Percentiles rank a stretch among this genome's conserved stretches.
Conservation (phyloP, 208 protist genomes). For the Acanthamoeba triangularis region DNA sequence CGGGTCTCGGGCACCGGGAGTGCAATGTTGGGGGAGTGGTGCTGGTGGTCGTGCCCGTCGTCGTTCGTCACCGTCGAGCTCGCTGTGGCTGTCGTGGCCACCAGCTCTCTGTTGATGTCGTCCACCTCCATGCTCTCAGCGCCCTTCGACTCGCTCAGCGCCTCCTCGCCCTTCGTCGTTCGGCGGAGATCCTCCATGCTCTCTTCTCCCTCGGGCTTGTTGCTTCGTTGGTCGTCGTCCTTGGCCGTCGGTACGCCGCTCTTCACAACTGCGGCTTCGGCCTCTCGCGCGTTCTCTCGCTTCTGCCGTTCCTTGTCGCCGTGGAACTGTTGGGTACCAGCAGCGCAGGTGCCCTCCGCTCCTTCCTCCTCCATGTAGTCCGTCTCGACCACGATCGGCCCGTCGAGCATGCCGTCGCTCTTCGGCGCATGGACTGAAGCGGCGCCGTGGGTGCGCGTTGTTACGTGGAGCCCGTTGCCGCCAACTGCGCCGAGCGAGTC, state of each 20-base stretch:
- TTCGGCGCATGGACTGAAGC: background rate
- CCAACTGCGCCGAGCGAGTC: background rate
- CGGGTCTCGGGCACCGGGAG: background rate
- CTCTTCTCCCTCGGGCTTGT: background rate
- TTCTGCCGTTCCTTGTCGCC: conserved; percentile 26
- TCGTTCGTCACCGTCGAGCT: background rate
- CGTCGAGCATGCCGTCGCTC: background rate
- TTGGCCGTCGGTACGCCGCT: background rate
- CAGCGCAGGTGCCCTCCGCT: background rate
- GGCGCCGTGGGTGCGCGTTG: background rate
- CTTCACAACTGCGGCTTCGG: background rate
- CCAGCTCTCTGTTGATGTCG: conserved; percentile 9
- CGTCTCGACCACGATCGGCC: background rate
- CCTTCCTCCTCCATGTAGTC: conserved; percentile 5
- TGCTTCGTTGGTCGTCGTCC: background rate
- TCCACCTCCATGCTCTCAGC: conserved; percentile 24
- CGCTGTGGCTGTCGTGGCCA: background rate
- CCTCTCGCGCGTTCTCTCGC: background rate
- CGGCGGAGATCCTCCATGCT: background rate
- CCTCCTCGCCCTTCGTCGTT: background rate
- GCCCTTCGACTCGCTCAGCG: background rate
- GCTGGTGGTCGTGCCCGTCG: background rate
- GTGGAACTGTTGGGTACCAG: background rate
- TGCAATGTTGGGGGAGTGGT: background rate
- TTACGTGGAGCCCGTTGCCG: background rate